Evolutionary conservation across 2,329 filamentous ascomycete species (phyloP), one percentile per base, ranked within the genome.

Genomic region (Escovopsis sp.): DNA sequence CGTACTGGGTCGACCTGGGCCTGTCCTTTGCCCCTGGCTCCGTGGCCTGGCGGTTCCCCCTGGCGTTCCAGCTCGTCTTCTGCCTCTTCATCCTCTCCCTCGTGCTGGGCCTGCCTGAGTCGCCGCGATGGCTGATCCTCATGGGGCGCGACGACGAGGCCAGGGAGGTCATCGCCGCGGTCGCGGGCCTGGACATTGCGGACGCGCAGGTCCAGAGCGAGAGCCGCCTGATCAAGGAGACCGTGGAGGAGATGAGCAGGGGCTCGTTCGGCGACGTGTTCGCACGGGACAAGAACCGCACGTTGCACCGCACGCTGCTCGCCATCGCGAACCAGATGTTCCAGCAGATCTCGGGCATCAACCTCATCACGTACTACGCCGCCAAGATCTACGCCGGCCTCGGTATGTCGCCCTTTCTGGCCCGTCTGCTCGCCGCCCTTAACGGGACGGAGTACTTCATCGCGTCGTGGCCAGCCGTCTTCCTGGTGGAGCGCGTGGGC

Each of bases 231-330:
- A 81, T 81, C 54, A 72, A 72, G 48, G 72, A 79, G 42, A 75
- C 82, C 1, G 78, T 83, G n/a, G 61, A 76, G n/a, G 81, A 87
- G 54, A 64, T 68, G 41, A 78, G 76, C 28, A 78, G 81, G 42
- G 68, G 73, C 4, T 72, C 67, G 2, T 80, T 72, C 66, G 54
- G 53, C 2, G 66, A 77, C 42, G 69, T 80, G 59, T 78, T 80
- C 52, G 69, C 63, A 11, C 66, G 73, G 7, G 68, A 70, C 26
- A 58, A 70, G 43, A 79, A 76, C 67, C 69, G 79, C 26, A 52
- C 58, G 35, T 65, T 78, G 4, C 78, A 68, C 39, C 67, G 79
- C 12, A 68, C 82, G 40, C 57, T 79, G 48, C 72, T 80, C 46
- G 79, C 73, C 19, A 71, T 71, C 36, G 59, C 74, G 30, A 70